A percentile compares a stretch with the other conserved stretches of the same genome.
phyloP scores from a whole-genome alignment of 2,329 filamentous ascomycete species.

The Ophiocordyceps robertsii region DNA sequence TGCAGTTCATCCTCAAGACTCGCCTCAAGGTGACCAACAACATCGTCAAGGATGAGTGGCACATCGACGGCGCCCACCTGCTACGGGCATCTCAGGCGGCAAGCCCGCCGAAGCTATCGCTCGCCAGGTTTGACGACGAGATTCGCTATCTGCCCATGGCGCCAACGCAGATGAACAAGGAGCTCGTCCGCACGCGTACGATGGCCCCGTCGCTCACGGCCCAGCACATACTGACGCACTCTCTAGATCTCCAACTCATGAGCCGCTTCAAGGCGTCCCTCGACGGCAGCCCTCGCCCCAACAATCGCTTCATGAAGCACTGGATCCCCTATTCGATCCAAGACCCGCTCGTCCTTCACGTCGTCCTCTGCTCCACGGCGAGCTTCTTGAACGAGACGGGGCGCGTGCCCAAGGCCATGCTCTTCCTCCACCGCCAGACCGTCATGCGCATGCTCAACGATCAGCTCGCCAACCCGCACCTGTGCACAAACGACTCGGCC shows the following conservation, averaged over 20 bases:
- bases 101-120: slow-evolving; percentile 7
- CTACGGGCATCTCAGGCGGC: slow-evolving; percentile 10
- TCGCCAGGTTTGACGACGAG: slow-evolving; percentile 19
- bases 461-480: slow-evolving; percentile 23
- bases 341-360: slow-evolving; percentile 33
- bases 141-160: slow-evolving; percentile 26
- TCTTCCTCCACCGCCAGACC: slow-evolving; percentile 27
- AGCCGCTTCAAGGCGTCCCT: slow-evolving; percentile 37
- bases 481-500: slow-evolving; percentile 28
- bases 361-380: slow-evolving; percentile 35
- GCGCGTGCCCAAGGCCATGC: slow-evolving; percentile 27
- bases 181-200: slow-evolving; percentile 35
- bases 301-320: slow-evolving; percentile 30
- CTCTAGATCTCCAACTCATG: slow-evolving; percentile 31
- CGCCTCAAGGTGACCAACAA: slow-evolving; percentile 15
- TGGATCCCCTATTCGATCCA: slow-evolving; percentile 34
- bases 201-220: background rate
- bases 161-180: slow-evolving; percentile 28
- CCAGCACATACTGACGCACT: background rate
- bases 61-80: slow-evolving; percentile 12
- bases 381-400: slow-evolving; percentile 37
- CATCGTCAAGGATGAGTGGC: slow-evolving; percentile 17
- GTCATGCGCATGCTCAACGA: slow-evolving; percentile 33
- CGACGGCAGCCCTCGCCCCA: slow-evolving; percentile 30
- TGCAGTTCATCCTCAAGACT: slow-evolving; percentile 15